A percentile compares a stretch with the other conserved stretches of the same genome.
Evolutionary conservation across 495 filamentous ascomycete species (phyloP).

Genomic region (Bacidia rubella): DNA sequence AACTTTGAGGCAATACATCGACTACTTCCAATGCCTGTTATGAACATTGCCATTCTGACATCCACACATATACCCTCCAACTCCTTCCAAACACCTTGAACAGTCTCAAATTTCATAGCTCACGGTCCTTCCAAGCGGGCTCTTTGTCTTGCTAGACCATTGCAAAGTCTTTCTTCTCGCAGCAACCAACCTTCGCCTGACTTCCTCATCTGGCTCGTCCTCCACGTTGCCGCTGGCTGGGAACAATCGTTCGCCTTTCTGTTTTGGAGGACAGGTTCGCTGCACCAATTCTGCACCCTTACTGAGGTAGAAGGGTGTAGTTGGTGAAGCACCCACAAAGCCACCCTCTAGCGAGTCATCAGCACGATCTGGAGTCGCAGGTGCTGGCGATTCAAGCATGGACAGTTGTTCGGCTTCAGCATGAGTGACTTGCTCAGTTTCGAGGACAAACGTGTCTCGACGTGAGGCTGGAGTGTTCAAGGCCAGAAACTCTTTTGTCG

Average conservation of each 20-base stretch:
- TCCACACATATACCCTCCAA: neutral
- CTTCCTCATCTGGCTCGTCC: slow-evolving; percentile 28
- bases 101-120: slow-evolving; percentile 14
- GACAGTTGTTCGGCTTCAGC: slow-evolving; percentile 14
- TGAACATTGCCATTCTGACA: neutral
- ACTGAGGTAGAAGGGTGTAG: slow-evolving; percentile 42
- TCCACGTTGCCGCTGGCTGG: slow-evolving; percentile 20
- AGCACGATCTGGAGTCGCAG: slow-evolving; percentile 8
- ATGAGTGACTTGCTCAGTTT: slow-evolving; percentile 13
- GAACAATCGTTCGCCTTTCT: slow-evolving; percentile 35
- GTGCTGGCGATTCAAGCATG: slow-evolving; percentile 10
- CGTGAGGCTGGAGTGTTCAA: slow-evolving; percentile 33
- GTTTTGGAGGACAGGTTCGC: slow-evolving; percentile 62
- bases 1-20: too few relatives aligned
- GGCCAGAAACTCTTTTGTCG: slow-evolving; percentile 27
- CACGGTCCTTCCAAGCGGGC: slow-evolving; percentile 46
- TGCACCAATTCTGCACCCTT: slow-evolving; percentile 44
- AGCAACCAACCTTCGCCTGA: slow-evolving; percentile 55
- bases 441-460: slow-evolving; percentile 36
- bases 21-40: neutral
- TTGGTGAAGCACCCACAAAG: slow-evolving; percentile 35
- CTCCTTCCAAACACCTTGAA: neutral
- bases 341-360: slow-evolving; percentile 27
- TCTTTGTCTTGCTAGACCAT: slow-evolving; percentile 64
- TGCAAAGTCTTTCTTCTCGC: slow-evolving; percentile 72